A percentile compares a stretch with the other conserved stretches of the same genome.
phyloP scores from a whole-genome alignment of 2,329 filamentous ascomycete species.

The Neocatenulostroma microsporum region DNA sequence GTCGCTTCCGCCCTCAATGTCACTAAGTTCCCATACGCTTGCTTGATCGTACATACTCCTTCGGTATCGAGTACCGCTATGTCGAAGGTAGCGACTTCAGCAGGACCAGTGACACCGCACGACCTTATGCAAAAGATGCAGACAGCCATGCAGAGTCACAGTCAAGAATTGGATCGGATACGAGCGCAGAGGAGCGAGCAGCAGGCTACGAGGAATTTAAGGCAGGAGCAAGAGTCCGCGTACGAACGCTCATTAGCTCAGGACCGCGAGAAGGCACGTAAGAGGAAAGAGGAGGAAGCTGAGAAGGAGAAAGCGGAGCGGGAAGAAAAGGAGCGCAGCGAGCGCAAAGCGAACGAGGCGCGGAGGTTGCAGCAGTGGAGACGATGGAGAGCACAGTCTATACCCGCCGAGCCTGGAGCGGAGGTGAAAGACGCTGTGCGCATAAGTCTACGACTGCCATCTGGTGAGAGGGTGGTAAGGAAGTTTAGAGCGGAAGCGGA shows the following conservation, averaged over 20 bases:
- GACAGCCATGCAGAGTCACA: conserved; percentile 64
- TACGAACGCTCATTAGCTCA: conserved; percentile 87
- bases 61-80: conserved; percentile 77
- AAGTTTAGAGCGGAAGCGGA: conserved; percentile 61
- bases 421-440: conserved; percentile 63
- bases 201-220: conserved; percentile 68
- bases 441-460: conserved; percentile 55
- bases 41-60: conserved; percentile 78
- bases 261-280: conserved; percentile 75
- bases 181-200: conserved; percentile 72
- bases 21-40: conserved; percentile 87
- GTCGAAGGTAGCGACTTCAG: conserved; percentile 75
- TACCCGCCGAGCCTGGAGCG: conserved; percentile 60
- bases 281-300: conserved; percentile 68
- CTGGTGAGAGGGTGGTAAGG: conserved; percentile 67
- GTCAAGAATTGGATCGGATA: conserved; percentile 64
- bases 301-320: conserved; percentile 53
- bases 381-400: conserved; percentile 63
- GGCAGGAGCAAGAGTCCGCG: conserved; percentile 84
- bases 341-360: conserved; percentile 51
- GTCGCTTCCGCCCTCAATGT: conserved; percentile 79
- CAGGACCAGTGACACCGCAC: conserved; percentile 60
- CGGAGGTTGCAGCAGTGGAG: conserved; percentile 63
- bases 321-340: conserved; percentile 57
- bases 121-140: conserved; percentile 72